Evolutionary conservation across 768 basidiomycete genomes (phyloP).

Genomic region (Amanita thiersii): DNA sequence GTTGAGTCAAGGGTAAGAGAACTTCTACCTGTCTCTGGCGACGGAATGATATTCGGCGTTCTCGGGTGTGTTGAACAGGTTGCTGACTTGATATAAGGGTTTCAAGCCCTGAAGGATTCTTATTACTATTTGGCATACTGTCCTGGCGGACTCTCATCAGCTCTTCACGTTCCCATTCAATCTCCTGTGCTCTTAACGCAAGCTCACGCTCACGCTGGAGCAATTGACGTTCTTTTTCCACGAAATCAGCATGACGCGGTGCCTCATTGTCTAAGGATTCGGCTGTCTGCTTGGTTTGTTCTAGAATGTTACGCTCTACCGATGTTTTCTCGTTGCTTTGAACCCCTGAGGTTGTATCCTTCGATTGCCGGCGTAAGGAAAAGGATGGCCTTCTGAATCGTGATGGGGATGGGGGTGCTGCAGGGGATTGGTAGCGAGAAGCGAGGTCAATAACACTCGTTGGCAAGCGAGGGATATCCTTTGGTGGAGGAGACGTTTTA

Average conservation of each 20-base stretch:
- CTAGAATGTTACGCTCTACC: slow-evolving; percentile 27
- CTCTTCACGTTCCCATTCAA: slow-evolving; percentile 47
- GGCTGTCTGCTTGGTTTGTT: slow-evolving; percentile 28
- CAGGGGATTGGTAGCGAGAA: slow-evolving; percentile 46
- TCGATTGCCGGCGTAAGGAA: slow-evolving; percentile 1
- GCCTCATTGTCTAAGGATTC: background rate
- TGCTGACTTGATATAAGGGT: slow-evolving; percentile 13
- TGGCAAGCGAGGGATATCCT: slow-evolving; percentile 56
- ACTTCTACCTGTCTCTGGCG: slow-evolving; percentile 17
- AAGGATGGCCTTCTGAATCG: background rate
- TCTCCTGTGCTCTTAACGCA: slow-evolving; percentile 41
- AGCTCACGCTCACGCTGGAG: slow-evolving; percentile 48
- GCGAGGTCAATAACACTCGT: slow-evolving; percentile 59
- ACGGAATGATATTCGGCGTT: slow-evolving; percentile 25
- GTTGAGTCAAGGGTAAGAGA: background rate
- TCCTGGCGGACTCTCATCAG: slow-evolving; percentile 28
- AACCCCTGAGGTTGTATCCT: background rate
- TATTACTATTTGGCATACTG: slow-evolving; percentile 12
- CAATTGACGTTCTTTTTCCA: slow-evolving; percentile 47
- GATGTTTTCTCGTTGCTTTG: background rate
- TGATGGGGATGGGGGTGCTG: slow-evolving; percentile 32
- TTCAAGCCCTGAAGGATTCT: slow-evolving; percentile 12
- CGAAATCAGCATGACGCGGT: slow-evolving; percentile 33
- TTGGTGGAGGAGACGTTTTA: slow-evolving; percentile 44
- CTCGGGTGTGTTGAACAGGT: slow-evolving; percentile 21